Evolutionary conservation across 129 eudicot species (phyloP), one percentile per base, ranked within the genome.

Genomic region (Lactuca sativa): DNA sequence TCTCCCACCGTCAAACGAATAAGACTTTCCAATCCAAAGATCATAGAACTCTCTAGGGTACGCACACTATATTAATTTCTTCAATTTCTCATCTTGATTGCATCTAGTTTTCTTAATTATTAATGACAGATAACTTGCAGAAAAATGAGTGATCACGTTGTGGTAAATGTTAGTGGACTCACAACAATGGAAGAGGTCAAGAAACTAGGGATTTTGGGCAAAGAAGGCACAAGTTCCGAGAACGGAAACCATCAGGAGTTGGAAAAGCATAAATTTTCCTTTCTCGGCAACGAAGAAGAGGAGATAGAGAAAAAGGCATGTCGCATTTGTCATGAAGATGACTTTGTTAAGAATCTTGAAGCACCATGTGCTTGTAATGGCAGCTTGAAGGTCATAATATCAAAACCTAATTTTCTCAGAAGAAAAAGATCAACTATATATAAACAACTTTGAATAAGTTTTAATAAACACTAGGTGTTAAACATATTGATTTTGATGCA

Each of bases 321-420:
- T 11, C 73, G 73, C 9, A 69, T 69, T 34, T 69, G 73, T 10
- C 73, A 54, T 55, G 73, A 69, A 10, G 73, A 55, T 6, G 73
- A 69, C 32, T 37, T 33, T 17, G 53, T 17, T 7, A 55, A 16
- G 30, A 69, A 69, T 58, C 59, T 69, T 30, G 73, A 69, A 38
- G 73, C 73, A 9, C 73, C 73, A 4, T 69, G 73, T 54, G 37
- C 18, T 15, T 69, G 73, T 37, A 69, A 69, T 55, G 73, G 73
- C 10, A 69, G 52, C 34, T 34, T 55, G 52, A 55, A 54, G 73
- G 73, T 67, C 38, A 7, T 64, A 6, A 15, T 34, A 62, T 44
- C 18, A 44, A 48, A 41, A 12, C 55, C 70, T 21, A 16, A 11
- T 44, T 44, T 18, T 17, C 3, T 47, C 5, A 16, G 3, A 15